Base-by-base conservation (phyloP, 345 rosid species). In the Eutrema yunnanense region DNA sequence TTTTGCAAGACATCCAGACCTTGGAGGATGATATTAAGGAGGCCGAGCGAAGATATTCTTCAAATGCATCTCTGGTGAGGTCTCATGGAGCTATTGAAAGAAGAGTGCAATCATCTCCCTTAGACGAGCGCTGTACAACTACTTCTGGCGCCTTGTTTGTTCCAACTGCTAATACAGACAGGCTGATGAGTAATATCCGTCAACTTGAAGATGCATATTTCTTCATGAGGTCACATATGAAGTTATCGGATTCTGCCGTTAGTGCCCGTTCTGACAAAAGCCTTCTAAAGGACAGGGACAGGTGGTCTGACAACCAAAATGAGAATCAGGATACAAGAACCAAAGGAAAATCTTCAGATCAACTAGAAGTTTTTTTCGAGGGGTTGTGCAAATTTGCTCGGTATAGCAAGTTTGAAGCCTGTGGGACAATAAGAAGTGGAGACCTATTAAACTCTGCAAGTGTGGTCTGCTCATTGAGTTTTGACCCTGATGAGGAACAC, bases 171-270 rank as follows among this genome's bases (percentile, higher is more conserved):
- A 80, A 84, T 65, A 82, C 83, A 26, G 71, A 73, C 53, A 81
- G 82, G 84, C 82, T 88, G 77, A 79, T 81, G 65, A 84, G 78
- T 79, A 84, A 85, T 82, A 82, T 89, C 48, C 63, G 72, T 66
- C 89, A 85, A 72, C 87, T 93, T 40, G 97, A 86, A 79, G 84
- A 82, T 66, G 96, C 92, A 53, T 90, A 93, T 81, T 87, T 90
- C 84, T 82, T 84, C 71, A 81, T 78, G 85, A 85, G 90, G 78
- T 81, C 90, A 67, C 82, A 85, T 76, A 69, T 79, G 68, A 84
- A 71, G 62, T 69, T 67, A 16, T 72, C 73, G 8, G 80, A 81
- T 58, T 63, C 78, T 69, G 74, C 74, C 69, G 74, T 76, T 29
- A 65, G 73, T 51, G 62, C 52, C 3, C 73, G 78, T 50, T 77